Evolutionary conservation across 2,329 filamentous ascomycete genomes (phyloP).

Genomic region (Pseudocercospora eumusae): DNA sequence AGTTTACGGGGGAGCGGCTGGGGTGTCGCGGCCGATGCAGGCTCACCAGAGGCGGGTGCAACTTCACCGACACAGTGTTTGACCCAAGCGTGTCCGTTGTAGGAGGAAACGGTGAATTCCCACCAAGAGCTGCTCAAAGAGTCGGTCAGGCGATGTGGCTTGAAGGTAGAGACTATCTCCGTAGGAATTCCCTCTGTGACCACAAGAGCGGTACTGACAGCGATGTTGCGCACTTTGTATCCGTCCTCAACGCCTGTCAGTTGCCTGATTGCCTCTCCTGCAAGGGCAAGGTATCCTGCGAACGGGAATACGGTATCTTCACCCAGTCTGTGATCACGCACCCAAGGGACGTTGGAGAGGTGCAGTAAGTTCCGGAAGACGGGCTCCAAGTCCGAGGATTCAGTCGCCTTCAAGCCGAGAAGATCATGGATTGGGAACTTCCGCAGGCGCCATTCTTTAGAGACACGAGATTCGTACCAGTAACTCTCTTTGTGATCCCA

Average conservation of each 20-base stretch:
- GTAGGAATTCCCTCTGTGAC: neutral
- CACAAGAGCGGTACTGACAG: neutral
- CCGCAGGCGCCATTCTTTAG: conserved; percentile 8
- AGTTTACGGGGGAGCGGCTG: conserved; percentile 1
- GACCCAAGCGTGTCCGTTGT: conserved; percentile 12
- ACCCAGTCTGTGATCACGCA: conserved; percentile 35
- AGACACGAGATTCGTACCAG: conserved; percentile 11
- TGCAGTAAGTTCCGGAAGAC: conserved; percentile 36
- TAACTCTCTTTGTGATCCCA: conserved; percentile 8
- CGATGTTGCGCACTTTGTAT: conserved; percentile 6
- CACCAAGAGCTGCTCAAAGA: conserved; percentile 10
- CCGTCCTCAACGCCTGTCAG: neutral
- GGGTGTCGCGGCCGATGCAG: neutral
- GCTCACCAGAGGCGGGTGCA: neutral
- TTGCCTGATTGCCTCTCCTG: conserved; percentile 18
- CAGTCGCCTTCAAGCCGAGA: neutral
- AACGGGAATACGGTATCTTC: conserved; percentile 19
- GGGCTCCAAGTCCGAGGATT: neutral
- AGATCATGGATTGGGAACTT: conserved; percentile 12
- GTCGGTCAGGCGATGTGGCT: conserved; percentile 3
- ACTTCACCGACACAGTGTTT: conserved; percentile 15
- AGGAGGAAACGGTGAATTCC: conserved; percentile 12
- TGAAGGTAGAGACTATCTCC: conserved; percentile 12
- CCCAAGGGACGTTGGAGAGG: conserved; percentile 35
- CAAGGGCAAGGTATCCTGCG: conserved; percentile 20